phyloP scores from a whole-genome alignment of 352 stramenopile genomes.

The Phytophthora aleatoria region DNA sequence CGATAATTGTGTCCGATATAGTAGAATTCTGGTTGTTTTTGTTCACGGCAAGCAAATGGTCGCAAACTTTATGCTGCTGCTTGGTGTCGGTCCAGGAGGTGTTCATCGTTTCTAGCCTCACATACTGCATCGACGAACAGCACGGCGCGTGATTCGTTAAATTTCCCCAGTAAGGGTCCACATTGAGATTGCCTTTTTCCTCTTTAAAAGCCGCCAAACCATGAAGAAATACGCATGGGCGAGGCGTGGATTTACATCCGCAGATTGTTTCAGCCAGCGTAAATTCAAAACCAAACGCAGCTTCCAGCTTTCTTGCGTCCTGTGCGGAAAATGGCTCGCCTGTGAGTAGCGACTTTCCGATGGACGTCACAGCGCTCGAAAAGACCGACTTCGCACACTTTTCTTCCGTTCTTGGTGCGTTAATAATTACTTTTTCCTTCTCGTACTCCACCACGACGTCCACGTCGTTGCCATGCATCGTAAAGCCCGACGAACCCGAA shows the following conservation, averaged over 20 bases:
- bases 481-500: slow-evolving; percentile 12
- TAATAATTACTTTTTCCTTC: slow-evolving; percentile 5
- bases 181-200: neutral
- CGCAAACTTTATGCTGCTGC: slow-evolving; percentile 38
- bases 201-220: slow-evolving; percentile 33
- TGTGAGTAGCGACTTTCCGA: slow-evolving; percentile 13
- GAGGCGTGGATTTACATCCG: slow-evolving; percentile 12
- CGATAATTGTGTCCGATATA: slow-evolving; percentile 37
- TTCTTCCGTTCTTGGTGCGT: neutral
- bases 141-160: slow-evolving; percentile 23
- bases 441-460: slow-evolving; percentile 21
- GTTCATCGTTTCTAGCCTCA: slow-evolving; percentile 35
- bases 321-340: slow-evolving; percentile 1
- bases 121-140: slow-evolving; percentile 34
- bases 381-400: slow-evolving; percentile 2
- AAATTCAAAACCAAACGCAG: slow-evolving; percentile 7
- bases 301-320: slow-evolving; percentile 6
- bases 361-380: slow-evolving; percentile 14
- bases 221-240: slow-evolving; percentile 32
- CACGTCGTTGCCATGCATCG: slow-evolving; percentile 21
- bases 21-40: slow-evolving; percentile 19
- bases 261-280: neutral
- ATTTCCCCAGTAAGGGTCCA: slow-evolving; percentile 5
- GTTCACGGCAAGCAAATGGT: slow-evolving; percentile 24
- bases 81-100: slow-evolving; percentile 31